phyloP scores from a whole-genome alignment of 2,329 filamentous ascomycete genomes.

The Dothideomycetes sp. region DNA sequence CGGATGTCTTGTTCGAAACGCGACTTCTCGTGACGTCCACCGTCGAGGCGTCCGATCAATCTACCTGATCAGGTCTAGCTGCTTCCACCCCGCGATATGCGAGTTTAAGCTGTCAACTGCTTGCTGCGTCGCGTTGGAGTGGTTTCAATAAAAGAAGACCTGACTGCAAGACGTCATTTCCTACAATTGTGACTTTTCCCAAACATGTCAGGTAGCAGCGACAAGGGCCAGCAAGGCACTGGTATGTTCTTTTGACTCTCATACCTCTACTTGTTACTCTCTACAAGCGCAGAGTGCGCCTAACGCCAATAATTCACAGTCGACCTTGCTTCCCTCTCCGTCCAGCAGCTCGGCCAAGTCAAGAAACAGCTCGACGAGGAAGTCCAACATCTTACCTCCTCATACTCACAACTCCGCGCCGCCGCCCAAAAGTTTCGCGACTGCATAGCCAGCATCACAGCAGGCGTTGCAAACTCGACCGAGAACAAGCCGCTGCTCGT shows the following conservation, averaged over 20 bases:
- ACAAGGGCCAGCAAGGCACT: not conserved
- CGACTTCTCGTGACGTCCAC: not conserved
- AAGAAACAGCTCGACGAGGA: constrained; percentile 96
- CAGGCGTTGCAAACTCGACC: constrained; percentile 17
- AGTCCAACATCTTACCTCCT: constrained; percentile 83
- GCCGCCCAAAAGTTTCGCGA: constrained; percentile 89
- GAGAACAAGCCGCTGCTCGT: constrained; percentile 62
- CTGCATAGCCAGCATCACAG: constrained; percentile 66
- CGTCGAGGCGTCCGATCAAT: not conserved
- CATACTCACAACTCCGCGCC: constrained; percentile 78
- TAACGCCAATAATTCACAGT: no score
- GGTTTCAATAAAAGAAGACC: no score
- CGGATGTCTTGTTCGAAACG: not conserved
- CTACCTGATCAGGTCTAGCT: not conserved
- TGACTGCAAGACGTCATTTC: no score
- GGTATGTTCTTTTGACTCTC: no score
- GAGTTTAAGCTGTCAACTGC: not conserved
- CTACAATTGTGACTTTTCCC: no score
- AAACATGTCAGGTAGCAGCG: not conserved
- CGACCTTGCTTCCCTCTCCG: constrained; percentile 65
- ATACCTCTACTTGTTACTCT: not conserved
- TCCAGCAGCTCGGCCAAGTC: constrained; percentile 77
- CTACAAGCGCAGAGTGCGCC: no score
- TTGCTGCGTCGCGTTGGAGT: no score
- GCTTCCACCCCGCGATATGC: not conserved